Conservation (phyloP, 2,329 filamentous ascomycete genomes). For the Fusarium nematophilum region DNA sequence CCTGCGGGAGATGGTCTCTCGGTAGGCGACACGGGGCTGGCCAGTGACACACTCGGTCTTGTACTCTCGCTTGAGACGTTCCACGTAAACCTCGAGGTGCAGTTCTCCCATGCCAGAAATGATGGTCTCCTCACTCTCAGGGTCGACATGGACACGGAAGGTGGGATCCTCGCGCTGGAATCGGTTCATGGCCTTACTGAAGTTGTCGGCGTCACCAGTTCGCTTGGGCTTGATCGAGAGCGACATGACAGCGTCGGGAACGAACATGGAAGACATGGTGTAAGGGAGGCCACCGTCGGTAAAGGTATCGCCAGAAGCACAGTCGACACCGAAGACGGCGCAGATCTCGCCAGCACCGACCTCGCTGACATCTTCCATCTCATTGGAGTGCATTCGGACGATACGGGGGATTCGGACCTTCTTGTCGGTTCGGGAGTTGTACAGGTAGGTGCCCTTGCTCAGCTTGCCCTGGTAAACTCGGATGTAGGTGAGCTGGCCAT, state of each 20-base stretch:
- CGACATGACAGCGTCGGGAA: slow-evolving; percentile 97
- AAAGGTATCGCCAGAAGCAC: slow-evolving; percentile 97
- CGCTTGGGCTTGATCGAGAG: slow-evolving; percentile 97
- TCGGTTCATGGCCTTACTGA: slow-evolving; percentile 98
- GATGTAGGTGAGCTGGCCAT: slow-evolving; percentile 97
- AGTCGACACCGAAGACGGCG: slow-evolving; percentile 97
- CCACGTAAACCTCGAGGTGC: slow-evolving; percentile 96
- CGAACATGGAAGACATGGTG: slow-evolving; percentile 98
- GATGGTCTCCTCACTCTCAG: slow-evolving; percentile 94
- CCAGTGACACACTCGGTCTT: slow-evolving; percentile 96
- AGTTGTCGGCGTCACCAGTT: slow-evolving; percentile 90
- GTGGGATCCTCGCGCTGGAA: slow-evolving; percentile 99
- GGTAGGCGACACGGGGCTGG: slow-evolving; percentile 95
- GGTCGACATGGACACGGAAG: slow-evolving; percentile 92
- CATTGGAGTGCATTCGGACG: slow-evolving; percentile 99
- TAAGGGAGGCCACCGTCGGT: slow-evolving; percentile 93
- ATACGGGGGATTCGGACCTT: slow-evolving; percentile 97
- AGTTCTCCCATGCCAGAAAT: slow-evolving; percentile 99
- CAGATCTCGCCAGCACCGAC: slow-evolving; percentile 98
- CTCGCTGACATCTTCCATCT: slow-evolving; percentile 96
- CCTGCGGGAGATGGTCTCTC: slow-evolving; percentile 86
- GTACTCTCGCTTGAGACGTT: slow-evolving; percentile 97
- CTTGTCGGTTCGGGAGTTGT: slow-evolving; percentile 93
- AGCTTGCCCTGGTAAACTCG: slow-evolving; percentile 96
- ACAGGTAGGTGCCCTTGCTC: slow-evolving; percentile 88